Conservation (phyloP, 1,139 yeast species). For the Taphrina flavorubra region DNA sequence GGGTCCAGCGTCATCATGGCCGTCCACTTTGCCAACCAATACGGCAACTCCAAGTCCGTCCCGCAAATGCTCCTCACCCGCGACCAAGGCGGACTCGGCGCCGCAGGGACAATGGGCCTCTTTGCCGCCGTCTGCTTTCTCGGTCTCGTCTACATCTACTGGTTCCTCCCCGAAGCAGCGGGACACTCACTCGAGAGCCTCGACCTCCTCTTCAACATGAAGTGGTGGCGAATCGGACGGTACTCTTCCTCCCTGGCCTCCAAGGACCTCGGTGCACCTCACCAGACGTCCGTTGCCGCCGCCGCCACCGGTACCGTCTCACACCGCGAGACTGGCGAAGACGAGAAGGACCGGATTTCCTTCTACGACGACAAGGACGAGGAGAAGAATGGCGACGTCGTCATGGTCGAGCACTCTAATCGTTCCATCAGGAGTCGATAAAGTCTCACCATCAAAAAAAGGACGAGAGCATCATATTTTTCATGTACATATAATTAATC, state of each 20-base stretch:
- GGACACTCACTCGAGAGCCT: slow-evolving; percentile 34
- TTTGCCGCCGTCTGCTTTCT: slow-evolving; percentile 34
- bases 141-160: slow-evolving; percentile 37
- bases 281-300: background rate
- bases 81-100: slow-evolving; percentile 32
- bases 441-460: background rate
- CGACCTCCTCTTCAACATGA: slow-evolving; percentile 34
- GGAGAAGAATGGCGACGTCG: slow-evolving; percentile 6
- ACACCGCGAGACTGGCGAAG: background rate
- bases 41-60: slow-evolving; percentile 46
- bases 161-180: slow-evolving; percentile 38
- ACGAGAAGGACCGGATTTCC: background rate
- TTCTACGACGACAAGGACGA: slow-evolving; percentile 10
- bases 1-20: slow-evolving; percentile 65
- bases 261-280: slow-evolving; percentile 4
- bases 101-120: slow-evolving; percentile 36
- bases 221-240: slow-evolving; percentile 33
- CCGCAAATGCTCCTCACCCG: slow-evolving; percentile 31
- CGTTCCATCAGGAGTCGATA: slow-evolving; percentile 11
- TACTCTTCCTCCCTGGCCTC: slow-evolving; percentile 1
- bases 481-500: too few relatives aligned
- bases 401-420: slow-evolving; percentile 13
- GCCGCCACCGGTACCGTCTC: background rate
- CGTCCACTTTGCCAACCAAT: slow-evolving; percentile 65
- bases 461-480: too few relatives aligned